Conservation (phyloP, 169 alveolate genomes). For the Plasmodium ovale region DNA sequence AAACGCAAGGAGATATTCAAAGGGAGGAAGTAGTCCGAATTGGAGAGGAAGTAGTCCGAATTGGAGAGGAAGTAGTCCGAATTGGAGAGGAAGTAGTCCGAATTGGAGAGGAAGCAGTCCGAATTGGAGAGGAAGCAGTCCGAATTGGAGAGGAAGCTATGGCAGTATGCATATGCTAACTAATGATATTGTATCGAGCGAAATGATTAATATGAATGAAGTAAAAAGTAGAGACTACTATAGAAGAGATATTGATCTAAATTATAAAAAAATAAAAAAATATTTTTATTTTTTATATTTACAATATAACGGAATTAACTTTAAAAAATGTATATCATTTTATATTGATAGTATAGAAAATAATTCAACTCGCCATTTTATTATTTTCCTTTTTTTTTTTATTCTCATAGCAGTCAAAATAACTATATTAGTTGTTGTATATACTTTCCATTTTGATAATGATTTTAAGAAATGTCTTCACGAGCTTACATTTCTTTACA, state of each 20-base stretch:
- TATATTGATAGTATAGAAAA: conserved; percentile 54
- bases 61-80: not conserved
- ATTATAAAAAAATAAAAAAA: conserved; percentile 13
- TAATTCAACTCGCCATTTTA: not conserved
- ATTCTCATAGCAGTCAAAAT: conserved; percentile 47
- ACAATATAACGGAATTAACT: conserved; percentile 35
- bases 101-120: not conserved
- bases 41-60: not conserved
- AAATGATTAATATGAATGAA: conserved; percentile 4
- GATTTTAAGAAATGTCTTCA: conserved; percentile 12
- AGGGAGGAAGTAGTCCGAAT: not conserved
- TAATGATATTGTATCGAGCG: not conserved
- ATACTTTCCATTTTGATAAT: conserved; percentile 32
- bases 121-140: not conserved
- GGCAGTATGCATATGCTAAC: not conserved
- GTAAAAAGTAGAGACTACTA: conserved; percentile 3
- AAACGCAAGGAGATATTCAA: not conserved
- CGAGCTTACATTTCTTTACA: conserved; percentile 23
- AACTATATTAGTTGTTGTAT: conserved; percentile 29
- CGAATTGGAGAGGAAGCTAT: not conserved
- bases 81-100: not conserved
- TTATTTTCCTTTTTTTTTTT: conserved; percentile 47
- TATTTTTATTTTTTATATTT: conserved; percentile 7
- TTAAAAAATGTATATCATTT: conserved; percentile 32
- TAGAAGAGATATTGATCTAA: not conserved